phyloP scores from a whole-genome alignment of 345 rosid species.

The Draba incana region DNA sequence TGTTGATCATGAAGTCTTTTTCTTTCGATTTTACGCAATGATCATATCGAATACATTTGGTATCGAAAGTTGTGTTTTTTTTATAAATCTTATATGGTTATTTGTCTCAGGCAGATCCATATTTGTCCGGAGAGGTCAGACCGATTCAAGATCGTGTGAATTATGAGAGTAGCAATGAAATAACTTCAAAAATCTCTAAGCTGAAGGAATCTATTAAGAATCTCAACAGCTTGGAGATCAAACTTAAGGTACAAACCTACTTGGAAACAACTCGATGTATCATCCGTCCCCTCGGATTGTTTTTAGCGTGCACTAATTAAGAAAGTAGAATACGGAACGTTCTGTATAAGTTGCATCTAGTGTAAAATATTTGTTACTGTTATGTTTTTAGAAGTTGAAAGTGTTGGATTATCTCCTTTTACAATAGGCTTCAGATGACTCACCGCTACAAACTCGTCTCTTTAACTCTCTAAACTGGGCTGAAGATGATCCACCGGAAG shows the following conservation, averaged over 20 bases:
- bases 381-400: constrained; percentile 15
- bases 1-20: not conserved
- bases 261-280: not conserved
- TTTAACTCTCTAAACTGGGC: constrained; percentile 69
- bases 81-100: too few species aligned
- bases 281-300: not conserved
- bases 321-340: not conserved
- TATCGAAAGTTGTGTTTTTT: too few species aligned
- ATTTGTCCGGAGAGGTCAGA: constrained; percentile 68
- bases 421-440: constrained; percentile 61
- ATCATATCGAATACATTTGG: not conserved
- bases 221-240: constrained; percentile 73
- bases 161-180: constrained; percentile 36
- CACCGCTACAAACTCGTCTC: constrained; percentile 60
- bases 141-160: constrained; percentile 56
- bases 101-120: constrained; percentile 32
- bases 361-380: not conserved
- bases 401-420: constrained; percentile 29
- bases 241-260: constrained; percentile 61
- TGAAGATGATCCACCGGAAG: constrained; percentile 53
- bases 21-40: not conserved
- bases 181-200: constrained; percentile 45
- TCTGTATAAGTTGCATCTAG: not conserved
- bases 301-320: not conserved
- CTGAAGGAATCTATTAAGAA: constrained; percentile 62